Percentiles rank a stretch among this genome's conserved stretches.
Evolutionary conservation across 345 rosid species (phyloP).

Genomic region (Melaleuca alternifolia): DNA sequence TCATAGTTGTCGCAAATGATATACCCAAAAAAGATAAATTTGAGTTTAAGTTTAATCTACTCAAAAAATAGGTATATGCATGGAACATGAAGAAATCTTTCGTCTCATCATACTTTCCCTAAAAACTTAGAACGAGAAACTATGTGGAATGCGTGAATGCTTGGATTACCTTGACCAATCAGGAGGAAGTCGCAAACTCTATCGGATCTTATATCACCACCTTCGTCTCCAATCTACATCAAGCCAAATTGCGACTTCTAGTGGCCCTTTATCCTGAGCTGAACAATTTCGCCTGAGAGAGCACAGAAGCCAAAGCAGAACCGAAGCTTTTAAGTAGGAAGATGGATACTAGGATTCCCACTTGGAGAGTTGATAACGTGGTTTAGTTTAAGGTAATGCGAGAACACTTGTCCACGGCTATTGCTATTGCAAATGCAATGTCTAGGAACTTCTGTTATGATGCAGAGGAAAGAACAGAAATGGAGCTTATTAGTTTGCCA

Average conservation of each 20-base stretch:
- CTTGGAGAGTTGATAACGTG: neutral
- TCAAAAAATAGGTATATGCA: neutral
- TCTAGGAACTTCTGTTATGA: neutral
- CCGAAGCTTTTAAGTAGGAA: neutral
- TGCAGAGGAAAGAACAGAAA: neutral
- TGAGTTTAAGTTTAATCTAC: neutral
- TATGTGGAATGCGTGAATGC: neutral
- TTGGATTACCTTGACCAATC: neutral
- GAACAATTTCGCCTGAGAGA: neutral
- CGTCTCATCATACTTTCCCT: neutral
- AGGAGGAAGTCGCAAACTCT: neutral
- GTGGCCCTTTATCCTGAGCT: neutral
- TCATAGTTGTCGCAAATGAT: fast-evolving
- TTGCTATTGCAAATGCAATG: neutral
- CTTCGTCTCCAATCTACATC: neutral
- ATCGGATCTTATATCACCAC: neutral
- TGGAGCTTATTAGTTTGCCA: neutral
- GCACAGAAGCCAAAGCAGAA: neutral
- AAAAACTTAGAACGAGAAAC: neutral
- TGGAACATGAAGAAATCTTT: neutral
- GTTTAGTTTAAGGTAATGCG: neutral
- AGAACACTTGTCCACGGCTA: neutral
- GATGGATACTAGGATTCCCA: neutral
- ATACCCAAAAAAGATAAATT: no score
- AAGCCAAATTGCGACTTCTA: neutral